Evolutionary conservation across 78 protist genomes (phyloP).

Genomic region (Planoprotostelium fungivorum): DNA sequence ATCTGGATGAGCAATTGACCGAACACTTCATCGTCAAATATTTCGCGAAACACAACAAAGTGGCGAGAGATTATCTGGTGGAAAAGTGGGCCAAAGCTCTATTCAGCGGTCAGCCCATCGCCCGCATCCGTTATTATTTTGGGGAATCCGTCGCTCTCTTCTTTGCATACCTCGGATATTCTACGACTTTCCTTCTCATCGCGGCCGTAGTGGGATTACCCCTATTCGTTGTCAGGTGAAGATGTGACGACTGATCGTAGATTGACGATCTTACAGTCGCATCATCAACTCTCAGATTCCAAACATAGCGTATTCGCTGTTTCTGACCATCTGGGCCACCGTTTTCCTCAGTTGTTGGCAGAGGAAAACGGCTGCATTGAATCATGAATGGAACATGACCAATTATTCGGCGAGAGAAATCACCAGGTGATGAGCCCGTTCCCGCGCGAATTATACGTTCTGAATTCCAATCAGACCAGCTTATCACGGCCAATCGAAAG

Average conservation of each 20-base stretch:
- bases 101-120: not conserved
- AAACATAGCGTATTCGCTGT: not conserved
- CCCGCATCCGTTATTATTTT: not conserved
- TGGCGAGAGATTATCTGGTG: not conserved
- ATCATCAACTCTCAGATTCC: not conserved
- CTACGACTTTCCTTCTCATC: not conserved
- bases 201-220: not conserved
- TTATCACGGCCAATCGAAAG: not conserved
- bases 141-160: not conserved
- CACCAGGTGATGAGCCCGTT: not conserved
- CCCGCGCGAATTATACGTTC: not conserved
- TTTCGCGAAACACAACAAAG: not conserved
- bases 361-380: not conserved
- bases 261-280: not conserved
- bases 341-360: not conserved
- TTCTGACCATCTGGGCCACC: not conserved
- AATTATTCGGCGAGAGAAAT: not conserved
- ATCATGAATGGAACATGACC: not conserved
- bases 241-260: too few relatives aligned
- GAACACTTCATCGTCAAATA: not conserved
- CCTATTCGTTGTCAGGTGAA: not conserved
- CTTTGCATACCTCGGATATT: not conserved
- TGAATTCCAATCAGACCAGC: not conserved
- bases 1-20: not conserved
- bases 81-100: not conserved